These are phyloP conservation scores for Neurospora sp. DNA, from an alignment of 495 filamentous ascomycete genomes.

Conservation along the genomic window DNA sequence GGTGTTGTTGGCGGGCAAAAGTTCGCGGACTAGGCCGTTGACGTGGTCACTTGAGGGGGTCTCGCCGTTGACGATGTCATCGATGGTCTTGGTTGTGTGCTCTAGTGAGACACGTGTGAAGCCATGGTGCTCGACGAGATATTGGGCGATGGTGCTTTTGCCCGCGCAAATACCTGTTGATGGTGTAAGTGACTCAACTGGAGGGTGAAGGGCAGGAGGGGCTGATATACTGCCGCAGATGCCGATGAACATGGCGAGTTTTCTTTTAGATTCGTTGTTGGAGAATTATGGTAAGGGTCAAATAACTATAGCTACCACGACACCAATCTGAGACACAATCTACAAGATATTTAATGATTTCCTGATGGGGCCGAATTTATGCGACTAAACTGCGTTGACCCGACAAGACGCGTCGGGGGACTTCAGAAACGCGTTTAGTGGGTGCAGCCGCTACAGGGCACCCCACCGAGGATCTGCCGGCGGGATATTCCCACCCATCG, in stretches of 20 bases:
- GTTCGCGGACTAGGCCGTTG: background rate
- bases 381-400: too few species aligned
- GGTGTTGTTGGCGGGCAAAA: background rate
- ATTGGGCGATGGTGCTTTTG: conserved; percentile 75
- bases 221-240: conserved; percentile 69
- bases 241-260: conserved; percentile 71
- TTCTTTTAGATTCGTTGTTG: background rate
- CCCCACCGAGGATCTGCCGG: background rate
- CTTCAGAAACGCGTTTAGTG: background rate
- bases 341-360: background rate
- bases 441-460: background rate
- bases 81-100: conserved; percentile 6
- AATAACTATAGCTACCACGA: background rate
- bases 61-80: background rate
- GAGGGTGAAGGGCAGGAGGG: conserved; percentile 1
- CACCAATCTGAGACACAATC: background rate
- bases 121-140: conserved; percentile 64
- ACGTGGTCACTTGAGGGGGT: background rate
- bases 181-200: conserved; percentile 12
- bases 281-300: background rate
- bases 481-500: background rate
- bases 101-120: conserved; percentile 52
- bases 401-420: background rate
- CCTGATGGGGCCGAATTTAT: background rate
- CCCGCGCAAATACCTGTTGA: conserved; percentile 75